Evolutionary conservation across 805 yeast species (phyloP), one percentile per base, ranked within the genome.

Genomic region (Pichia membranifaciens): DNA sequence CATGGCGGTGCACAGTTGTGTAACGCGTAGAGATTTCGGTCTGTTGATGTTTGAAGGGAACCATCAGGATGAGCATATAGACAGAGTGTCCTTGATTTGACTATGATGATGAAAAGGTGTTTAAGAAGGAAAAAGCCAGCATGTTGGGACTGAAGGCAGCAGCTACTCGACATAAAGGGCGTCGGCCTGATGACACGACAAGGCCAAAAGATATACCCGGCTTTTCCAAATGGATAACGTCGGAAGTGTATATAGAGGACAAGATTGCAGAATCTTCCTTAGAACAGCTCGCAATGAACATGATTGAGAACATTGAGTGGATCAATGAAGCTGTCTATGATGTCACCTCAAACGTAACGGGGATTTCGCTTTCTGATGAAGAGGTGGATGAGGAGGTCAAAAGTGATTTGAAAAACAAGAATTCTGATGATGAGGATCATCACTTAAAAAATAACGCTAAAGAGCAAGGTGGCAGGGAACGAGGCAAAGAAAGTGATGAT

Each of bases 191-290:
- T 4, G 45, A 41, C 18, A 43, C 13, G 3, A 45, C 42, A 10
- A 20, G 3, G 1, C 45, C 53, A 0, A 28, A 18, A 9, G 49
- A 46, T 7, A 48, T 64, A 6, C 68, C 68, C 1, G 68, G 68
- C 5, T 62, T 62, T 41, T 56, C 67, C 5, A 62, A 62, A 48
- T 64, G 68, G 68, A 55, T 63, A 41, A 64, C 64, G 9, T 56
- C 58, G 31, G 67, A 63, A 47, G 57, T 60, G 8, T 51, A 54
- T 28, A 49, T 57, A 16, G 61, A 59, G 29, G 59, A 55, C 23
- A 56, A 57, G 38, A 23, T 61, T 36, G 52, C 61, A 15, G 59
- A 58, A 29, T 48, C 56, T 3, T 46, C 59, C 16, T 41, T 60
- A 17, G 60, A 60, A 28, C 56, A 53, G 31, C 42, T 62, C 12